Percentiles rank a stretch among this genome's conserved stretches.
Evolutionary conservation across 352 stramenopile species (phyloP).

Genomic region (Globisporangium canariense): DNA sequence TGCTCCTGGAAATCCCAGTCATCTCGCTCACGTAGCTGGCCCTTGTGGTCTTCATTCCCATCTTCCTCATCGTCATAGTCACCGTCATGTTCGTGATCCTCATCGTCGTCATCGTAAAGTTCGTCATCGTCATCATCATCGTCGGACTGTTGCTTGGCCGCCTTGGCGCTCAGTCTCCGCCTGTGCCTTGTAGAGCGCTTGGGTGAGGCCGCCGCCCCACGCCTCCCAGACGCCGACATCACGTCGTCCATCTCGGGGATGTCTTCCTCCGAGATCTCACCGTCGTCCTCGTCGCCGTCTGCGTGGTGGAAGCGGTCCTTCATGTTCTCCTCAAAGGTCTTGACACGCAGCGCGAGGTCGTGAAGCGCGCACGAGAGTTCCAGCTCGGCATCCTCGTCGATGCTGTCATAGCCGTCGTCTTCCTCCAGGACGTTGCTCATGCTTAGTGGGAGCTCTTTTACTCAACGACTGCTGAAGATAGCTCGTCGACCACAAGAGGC

Average conservation of each 20-base stretch:
- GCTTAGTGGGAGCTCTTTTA: background rate
- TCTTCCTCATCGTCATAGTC: constrained; percentile 22
- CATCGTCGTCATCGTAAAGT: constrained; percentile 22
- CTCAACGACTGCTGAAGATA: background rate
- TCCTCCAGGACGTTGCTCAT: constrained; percentile 16
- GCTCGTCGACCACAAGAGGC: background rate
- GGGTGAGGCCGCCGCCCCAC: background rate
- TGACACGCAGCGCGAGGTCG: constrained; percentile 58
- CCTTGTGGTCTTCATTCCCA: constrained; percentile 18
- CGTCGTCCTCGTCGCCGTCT: constrained; percentile 30
- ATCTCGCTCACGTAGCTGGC: constrained; percentile 19
- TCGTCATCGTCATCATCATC: constrained; percentile 26
- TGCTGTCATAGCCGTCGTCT: constrained; percentile 54
- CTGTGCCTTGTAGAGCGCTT: constrained; percentile 9
- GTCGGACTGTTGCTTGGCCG: constrained; percentile 34
- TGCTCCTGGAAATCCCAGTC: constrained; percentile 59
- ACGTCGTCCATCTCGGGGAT: constrained; percentile 45
- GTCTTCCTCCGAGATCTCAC: constrained; percentile 74
- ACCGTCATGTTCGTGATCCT: constrained; percentile 25
- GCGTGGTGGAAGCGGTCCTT: constrained; percentile 39
- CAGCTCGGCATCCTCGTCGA: constrained; percentile 72
- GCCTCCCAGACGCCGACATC: background rate
- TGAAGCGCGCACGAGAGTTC: constrained; percentile 75
- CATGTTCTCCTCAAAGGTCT: constrained; percentile 73
- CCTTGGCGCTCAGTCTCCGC: constrained; percentile 15